phyloP scores from a whole-genome alignment of 2,329 filamentous ascomycete species.

The Thielaviopsis cerberus region DNA sequence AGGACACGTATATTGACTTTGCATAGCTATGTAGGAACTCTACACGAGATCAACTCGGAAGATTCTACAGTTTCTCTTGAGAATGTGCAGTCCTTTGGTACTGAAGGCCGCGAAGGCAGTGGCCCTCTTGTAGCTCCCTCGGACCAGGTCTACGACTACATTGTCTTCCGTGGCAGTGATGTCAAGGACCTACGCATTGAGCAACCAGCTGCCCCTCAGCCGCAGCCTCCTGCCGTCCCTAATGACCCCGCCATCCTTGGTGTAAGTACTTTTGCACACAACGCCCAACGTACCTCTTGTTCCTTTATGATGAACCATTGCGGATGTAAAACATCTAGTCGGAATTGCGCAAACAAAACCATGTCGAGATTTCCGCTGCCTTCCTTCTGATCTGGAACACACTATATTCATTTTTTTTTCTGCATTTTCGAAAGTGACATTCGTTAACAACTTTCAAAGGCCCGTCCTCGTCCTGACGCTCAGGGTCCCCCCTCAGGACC shows the following conservation, averaged over 20 bases:
- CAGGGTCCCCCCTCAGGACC: constrained; percentile 3
- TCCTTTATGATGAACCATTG: constrained; percentile 70
- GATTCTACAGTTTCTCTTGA: constrained; percentile 92
- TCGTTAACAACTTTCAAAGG: constrained; percentile 2
- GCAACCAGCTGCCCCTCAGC: constrained; percentile 57
- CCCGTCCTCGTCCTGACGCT: constrained; percentile 12
- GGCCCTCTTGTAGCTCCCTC: constrained; percentile 54
- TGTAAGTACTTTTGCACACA: constrained; percentile 45
- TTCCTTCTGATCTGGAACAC: constrained; percentile 73
- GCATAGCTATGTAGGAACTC: constrained; percentile 73
- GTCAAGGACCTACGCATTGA: constrained; percentile 96
- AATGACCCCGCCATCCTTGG: constrained; percentile 93
- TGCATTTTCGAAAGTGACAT: not conserved
- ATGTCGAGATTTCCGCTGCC: constrained; percentile 99
- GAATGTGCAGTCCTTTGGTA: constrained; percentile 86
- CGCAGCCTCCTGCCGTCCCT: constrained; percentile 58
- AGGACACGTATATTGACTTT: constrained; percentile 15
- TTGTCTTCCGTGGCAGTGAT: constrained; percentile 93
- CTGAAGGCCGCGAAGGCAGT: constrained; percentile 72
- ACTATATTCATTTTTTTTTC: not conserved
- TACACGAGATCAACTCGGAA: constrained; percentile 96
- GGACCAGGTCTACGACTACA: constrained; percentile 89
- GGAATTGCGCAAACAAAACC: constrained; percentile 78
- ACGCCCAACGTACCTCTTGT: constrained; percentile 10
- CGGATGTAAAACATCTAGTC: constrained; percentile 83